These are phyloP conservation scores for Nigrograna mackinnonii DNA, from an alignment of 2,329 filamentous ascomycete genomes.

Conservation along the genomic window DNA sequence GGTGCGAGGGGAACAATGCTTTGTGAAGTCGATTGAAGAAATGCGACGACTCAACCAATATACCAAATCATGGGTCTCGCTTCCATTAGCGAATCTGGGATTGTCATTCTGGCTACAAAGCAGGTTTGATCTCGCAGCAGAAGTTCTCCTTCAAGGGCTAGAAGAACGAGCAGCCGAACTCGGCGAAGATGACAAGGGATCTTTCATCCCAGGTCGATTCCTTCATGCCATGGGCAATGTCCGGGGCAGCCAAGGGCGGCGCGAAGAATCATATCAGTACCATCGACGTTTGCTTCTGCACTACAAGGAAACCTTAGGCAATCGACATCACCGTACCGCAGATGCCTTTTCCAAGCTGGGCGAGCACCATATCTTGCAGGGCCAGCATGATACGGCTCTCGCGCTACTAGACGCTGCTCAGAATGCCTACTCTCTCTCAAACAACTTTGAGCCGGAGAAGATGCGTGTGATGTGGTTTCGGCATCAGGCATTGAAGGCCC, in stretches of 20 bases:
- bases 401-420: background rate
- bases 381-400: background rate
- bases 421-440: background rate
- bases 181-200: background rate
- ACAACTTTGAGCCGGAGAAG: background rate
- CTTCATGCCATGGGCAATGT: constrained; percentile 7
- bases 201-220: constrained; percentile 10
- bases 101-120: background rate
- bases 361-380: constrained; percentile 3
- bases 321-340: constrained; percentile 5
- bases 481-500: background rate
- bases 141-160: constrained; percentile 11
- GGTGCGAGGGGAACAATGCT: constrained; percentile 4
- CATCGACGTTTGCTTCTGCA: constrained; percentile 2
- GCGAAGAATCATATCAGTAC: background rate
- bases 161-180: background rate
- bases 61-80: background rate
- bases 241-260: background rate
- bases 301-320: constrained; percentile 5
- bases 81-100: background rate
- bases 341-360: constrained; percentile 3
- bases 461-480: background rate
- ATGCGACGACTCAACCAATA: background rate
- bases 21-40: background rate
- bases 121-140: constrained; percentile 1